Evolutionary conservation across 2,329 filamentous ascomycete genomes (phyloP).

Genomic region (Fusarium mexicanum): DNA sequence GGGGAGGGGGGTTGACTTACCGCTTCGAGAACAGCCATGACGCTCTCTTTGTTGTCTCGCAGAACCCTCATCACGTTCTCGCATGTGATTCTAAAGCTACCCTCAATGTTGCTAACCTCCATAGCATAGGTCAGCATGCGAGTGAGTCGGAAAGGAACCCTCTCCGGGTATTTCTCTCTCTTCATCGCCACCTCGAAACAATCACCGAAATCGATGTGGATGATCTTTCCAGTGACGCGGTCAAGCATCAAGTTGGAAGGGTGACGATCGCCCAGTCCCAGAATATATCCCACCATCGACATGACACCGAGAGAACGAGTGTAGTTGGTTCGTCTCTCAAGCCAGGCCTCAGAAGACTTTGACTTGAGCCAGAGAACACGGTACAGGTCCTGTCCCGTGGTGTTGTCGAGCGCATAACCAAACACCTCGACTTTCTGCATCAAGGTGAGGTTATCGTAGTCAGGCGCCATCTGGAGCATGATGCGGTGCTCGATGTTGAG

Average conservation of each 20-base stretch:
- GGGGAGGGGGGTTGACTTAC: constrained; percentile 65
- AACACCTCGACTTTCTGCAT: constrained; percentile 99
- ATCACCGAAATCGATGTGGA: constrained; percentile 99
- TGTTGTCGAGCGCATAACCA: constrained; percentile 98
- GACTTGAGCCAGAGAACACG: constrained; percentile 98
- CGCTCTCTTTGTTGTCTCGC: constrained; percentile 95
- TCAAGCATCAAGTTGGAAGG: constrained; percentile 98
- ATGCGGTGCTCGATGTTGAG: constrained; percentile 99
- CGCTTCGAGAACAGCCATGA: constrained; percentile 98
- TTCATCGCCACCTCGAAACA: constrained; percentile 99
- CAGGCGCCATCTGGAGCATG: constrained; percentile 99
- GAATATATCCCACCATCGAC: constrained; percentile 99
- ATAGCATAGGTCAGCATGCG: constrained; percentile 99
- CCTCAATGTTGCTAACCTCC: constrained; percentile 99
- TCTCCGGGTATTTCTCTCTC: constrained; percentile 97
- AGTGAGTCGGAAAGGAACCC: constrained; percentile 96
- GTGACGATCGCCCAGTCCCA: constrained; percentile 95
- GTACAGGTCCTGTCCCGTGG: constrained; percentile 97
- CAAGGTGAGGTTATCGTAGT: constrained; percentile 97
- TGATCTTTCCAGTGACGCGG: constrained; percentile 92
- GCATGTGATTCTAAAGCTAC: constrained; percentile 96
- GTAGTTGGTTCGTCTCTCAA: constrained; percentile 98
- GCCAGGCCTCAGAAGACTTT: constrained; percentile 97
- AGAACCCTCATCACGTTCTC: constrained; percentile 98
- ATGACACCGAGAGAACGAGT: constrained; percentile 97